These are phyloP conservation scores for Xylariaceae sp. DNA, from an alignment of 2,329 filamentous ascomycete genomes.

Conservation along the genomic window DNA sequence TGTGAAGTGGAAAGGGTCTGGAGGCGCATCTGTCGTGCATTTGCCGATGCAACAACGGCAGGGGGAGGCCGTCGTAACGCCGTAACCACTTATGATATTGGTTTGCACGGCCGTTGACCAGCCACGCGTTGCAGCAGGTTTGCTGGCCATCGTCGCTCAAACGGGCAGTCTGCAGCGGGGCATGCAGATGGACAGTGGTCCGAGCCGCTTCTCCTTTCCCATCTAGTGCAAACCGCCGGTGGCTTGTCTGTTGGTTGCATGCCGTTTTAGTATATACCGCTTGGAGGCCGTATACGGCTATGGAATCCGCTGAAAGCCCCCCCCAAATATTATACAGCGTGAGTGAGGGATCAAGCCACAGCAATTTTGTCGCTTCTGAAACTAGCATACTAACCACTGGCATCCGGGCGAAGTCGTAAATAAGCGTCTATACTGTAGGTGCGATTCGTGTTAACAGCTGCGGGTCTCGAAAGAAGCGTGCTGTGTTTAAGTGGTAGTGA, in stretches of 20 bases:
- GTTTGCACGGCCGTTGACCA: slow-evolving; percentile 12
- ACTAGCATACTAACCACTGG: not conserved
- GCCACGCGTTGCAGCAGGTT: slow-evolving; percentile 3
- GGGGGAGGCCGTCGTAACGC: slow-evolving; percentile 14
- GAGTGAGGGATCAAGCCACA: slow-evolving; percentile 13
- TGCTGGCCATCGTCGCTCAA: slow-evolving; percentile 8
- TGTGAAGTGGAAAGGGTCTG: slow-evolving; percentile 5
- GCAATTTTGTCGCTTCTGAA: not conserved
- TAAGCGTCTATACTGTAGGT: too few relatives aligned
- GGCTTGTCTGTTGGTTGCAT: slow-evolving; percentile 12
- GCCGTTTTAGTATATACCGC: not conserved
- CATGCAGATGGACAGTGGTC: slow-evolving; percentile 11
- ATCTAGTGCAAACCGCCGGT: slow-evolving; percentile 10
- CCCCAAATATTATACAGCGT: not conserved
- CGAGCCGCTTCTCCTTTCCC: slow-evolving; percentile 17
- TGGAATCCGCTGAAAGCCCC: slow-evolving; percentile 1
- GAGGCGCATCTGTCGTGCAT: slow-evolving; percentile 21
- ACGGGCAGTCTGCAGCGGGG: slow-evolving; percentile 15
- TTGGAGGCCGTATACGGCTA: not conserved
- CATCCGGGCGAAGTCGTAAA: too few relatives aligned
- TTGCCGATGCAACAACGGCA: slow-evolving; percentile 14
- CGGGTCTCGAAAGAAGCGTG: not conserved
- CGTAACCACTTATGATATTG: slow-evolving; percentile 18
- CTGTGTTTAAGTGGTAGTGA: not conserved
- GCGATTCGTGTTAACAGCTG: slow-evolving; percentile 7